phyloP scores from a whole-genome alignment of 352 stramenopile genomes.

The Phytopythium ostracodes region DNA sequence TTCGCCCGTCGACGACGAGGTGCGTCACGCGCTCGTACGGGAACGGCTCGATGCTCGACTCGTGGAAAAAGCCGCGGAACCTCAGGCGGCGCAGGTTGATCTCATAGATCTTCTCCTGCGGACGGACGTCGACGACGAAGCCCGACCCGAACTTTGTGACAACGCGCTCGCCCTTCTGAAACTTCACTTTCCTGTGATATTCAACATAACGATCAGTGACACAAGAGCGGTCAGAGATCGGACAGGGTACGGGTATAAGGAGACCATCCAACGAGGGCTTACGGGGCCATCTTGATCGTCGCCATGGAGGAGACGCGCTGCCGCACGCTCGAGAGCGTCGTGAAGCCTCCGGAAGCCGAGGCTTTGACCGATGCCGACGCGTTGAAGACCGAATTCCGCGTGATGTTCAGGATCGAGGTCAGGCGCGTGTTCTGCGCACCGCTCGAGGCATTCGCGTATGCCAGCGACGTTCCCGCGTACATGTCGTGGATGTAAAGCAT shows the following conservation, averaged over 20 bases:
- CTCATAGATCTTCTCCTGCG: conserved; percentile 70
- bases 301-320: conserved; percentile 66
- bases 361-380: conserved; percentile 61
- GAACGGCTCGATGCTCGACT: conserved; percentile 54
- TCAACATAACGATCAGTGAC: no score
- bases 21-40: conserved; percentile 85
- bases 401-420: conserved; percentile 74
- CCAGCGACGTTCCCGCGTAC: conserved; percentile 38
- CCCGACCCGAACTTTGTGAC: conserved; percentile 74
- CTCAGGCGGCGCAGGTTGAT: conserved; percentile 74
- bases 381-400: conserved; percentile 63
- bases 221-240: conserved; percentile 5
- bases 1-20: conserved; percentile 77
- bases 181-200: conserved; percentile 61
- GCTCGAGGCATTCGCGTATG: conserved; percentile 17
- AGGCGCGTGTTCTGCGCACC: conserved; percentile 37
- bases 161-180: conserved; percentile 72
- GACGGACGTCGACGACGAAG: conserved; percentile 59
- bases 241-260: background rate
- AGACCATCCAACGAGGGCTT: conserved; percentile 15
- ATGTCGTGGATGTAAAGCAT: conserved; percentile 45
- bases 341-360: conserved; percentile 45
- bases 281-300: conserved; percentile 62
- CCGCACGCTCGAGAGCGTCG: conserved; percentile 62
- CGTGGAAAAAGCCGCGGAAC: conserved; percentile 71